Evolutionary conservation across 257 asterid genomes (phyloP), one percentile per base, ranked within the genome.

Genomic region (Rauvolfia tetraphylla): DNA sequence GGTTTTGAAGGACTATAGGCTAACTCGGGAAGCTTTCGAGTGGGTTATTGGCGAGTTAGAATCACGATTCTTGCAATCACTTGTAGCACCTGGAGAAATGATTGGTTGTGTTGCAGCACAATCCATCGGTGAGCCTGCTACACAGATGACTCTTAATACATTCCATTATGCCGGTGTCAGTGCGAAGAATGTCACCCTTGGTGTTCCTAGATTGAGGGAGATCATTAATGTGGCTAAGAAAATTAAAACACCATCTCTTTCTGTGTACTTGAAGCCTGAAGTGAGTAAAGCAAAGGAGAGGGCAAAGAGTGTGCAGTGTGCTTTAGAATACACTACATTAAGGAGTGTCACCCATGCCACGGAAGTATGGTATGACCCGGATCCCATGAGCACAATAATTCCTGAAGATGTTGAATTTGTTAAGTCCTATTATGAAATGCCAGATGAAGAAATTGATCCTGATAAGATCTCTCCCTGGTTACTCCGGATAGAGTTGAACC

Each of bases 91-190:
- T 31, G 99, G 99, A 33, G 99, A 95, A 86, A 95, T 95, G 99
- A 95, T 95, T 66, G 99, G 99, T 39, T 93, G 98, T 81, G 96
- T 95, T 85, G 99, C 99, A 67, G 98, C 99, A 36, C 99, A 95
- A 75, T 95, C 99, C 68, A 95, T 95, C 76, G 99, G 99, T 76
- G 98, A 95, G 79, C 99, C 98, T 56, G 98, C 99, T 8, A 95
- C 99, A 7, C 99, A 95, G 87, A 95, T 95, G 99, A 95, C 99
- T 72, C 97, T 95, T 25, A 95, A 95, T 79, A 95, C 99, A 1
- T 95, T 95, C 75, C 99, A 95, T 61, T 95, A 89, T 90, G 99
- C 99, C 87, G 99, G 99, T 91, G 99, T 95, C 75, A 95, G 99
- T 90, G 99, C 99, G 72, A 95, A 95, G 87, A 95, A 95, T 81